phyloP scores from a whole-genome alignment of 2,329 filamentous ascomycete genomes.

The Plenodomus tracheiphilus region DNA sequence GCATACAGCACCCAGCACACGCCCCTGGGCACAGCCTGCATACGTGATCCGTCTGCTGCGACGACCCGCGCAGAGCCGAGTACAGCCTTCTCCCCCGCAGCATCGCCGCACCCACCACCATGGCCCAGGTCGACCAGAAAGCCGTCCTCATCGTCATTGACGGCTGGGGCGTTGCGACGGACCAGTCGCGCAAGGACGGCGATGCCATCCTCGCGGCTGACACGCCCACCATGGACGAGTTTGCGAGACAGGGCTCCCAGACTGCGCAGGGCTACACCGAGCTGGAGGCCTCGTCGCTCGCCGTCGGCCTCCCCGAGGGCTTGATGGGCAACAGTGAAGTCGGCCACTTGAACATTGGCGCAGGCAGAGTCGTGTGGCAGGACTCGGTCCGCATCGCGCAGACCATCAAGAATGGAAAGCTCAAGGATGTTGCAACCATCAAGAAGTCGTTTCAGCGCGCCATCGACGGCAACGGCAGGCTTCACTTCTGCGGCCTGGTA shows the following conservation, averaged over 20 bases:
- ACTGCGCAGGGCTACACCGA: conserved; percentile 83
- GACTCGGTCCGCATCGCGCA: conserved; percentile 92
- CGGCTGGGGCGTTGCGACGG: conserved; percentile 89
- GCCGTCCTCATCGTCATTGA: conserved; percentile 91
- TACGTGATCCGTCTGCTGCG: background rate
- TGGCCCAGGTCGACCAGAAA: conserved; percentile 71
- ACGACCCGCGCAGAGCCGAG: too few species aligned
- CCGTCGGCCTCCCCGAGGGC: conserved; percentile 92
- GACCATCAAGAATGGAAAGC: conserved; percentile 81
- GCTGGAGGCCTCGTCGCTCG: conserved; percentile 93
- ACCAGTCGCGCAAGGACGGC: conserved; percentile 80
- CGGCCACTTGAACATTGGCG: conserved; percentile 97
- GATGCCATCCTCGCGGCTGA: conserved; percentile 94
- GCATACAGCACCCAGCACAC: conserved; percentile 6
- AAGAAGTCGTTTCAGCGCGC: conserved; percentile 76
- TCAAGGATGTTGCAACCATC: conserved; percentile 76
- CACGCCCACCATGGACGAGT: conserved; percentile 92
- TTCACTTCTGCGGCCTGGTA: conserved; percentile 89
- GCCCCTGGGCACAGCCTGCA: too few species aligned
- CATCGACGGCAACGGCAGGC: conserved; percentile 84
- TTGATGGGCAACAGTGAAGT: conserved; percentile 99
- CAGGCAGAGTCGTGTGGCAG: conserved; percentile 97
- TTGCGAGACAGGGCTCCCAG: conserved; percentile 67
- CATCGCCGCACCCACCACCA: conserved; percentile 48
- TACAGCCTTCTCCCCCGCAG: background rate